These are phyloP conservation scores for Phanerochaete carnosa DNA, from an alignment of 768 basidiomycete species.

Conservation along the genomic window DNA sequence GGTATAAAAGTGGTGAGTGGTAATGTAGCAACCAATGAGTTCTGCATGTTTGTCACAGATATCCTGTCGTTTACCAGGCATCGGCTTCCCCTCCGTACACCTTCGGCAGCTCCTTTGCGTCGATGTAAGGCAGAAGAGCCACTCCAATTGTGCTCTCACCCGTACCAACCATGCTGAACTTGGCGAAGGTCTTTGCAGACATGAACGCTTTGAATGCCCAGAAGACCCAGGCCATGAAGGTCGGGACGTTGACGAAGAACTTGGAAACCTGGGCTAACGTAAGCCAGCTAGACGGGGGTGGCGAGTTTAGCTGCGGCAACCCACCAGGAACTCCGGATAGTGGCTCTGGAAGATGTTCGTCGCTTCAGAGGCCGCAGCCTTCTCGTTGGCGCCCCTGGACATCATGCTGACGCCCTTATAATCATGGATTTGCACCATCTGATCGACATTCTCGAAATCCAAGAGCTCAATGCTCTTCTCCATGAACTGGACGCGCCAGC, in stretches of 20 bases:
- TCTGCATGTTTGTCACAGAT: not conserved
- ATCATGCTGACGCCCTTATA: slow-evolving; percentile 70
- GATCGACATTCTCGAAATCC: slow-evolving; percentile 72
- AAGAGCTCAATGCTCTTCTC: slow-evolving; percentile 60
- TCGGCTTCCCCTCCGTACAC: slow-evolving; percentile 68
- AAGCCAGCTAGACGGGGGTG: not conserved
- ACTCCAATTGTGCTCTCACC: slow-evolving; percentile 56
- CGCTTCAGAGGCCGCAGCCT: slow-evolving; percentile 73
- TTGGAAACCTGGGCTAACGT: slow-evolving; percentile 51
- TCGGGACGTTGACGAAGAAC: slow-evolving; percentile 81
- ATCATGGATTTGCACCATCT: slow-evolving; percentile 75
- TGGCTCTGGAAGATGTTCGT: slow-evolving; percentile 71
- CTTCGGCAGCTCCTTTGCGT: slow-evolving; percentile 55
- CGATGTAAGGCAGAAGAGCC: slow-evolving; percentile 57
- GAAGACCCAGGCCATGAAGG: slow-evolving; percentile 76
- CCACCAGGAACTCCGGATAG: slow-evolving; percentile 77
- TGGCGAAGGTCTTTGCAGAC: slow-evolving; percentile 69
- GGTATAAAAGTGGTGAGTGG: not conserved
- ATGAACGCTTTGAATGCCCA: slow-evolving; percentile 79
- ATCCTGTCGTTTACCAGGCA: slow-evolving; percentile 32
- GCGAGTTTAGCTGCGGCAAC: slow-evolving; percentile 17
- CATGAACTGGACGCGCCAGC: slow-evolving; percentile 81
- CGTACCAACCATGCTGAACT: slow-evolving; percentile 76
- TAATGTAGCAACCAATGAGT: not conserved
- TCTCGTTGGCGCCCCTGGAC: slow-evolving; percentile 69